phyloP scores from a whole-genome alignment of 805 yeast genomes.

The Metschnikowia koreensis region DNA sequence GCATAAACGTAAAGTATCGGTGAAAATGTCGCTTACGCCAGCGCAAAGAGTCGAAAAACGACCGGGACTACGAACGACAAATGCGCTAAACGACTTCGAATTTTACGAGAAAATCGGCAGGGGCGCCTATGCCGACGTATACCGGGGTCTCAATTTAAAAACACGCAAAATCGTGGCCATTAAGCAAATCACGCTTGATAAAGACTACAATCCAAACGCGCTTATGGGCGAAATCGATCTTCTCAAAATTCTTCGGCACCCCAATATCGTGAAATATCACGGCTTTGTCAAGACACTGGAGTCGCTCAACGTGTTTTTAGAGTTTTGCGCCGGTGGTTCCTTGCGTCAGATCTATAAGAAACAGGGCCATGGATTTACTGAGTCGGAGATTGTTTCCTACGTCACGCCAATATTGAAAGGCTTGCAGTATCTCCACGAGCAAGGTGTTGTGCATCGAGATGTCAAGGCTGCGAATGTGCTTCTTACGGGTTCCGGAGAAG shows the following conservation, averaged over 20 bases:
- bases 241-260: conserved; percentile 61
- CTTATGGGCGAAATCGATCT: conserved; percentile 69
- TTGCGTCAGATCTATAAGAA: conserved; percentile 50
- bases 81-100: conserved; percentile 48
- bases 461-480: conserved; percentile 49
- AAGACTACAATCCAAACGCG: conserved; percentile 41
- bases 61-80: conserved; percentile 36
- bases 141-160: conserved; percentile 62
- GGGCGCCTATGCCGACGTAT: conserved; percentile 92
- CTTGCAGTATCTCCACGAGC: conserved; percentile 61
- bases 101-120: conserved; percentile 70
- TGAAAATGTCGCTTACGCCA: conserved; percentile 46
- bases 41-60: conserved; percentile 50
- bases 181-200: conserved; percentile 67
- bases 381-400: conserved; percentile 47
- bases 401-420: conserved; percentile 48
- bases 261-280: conserved; percentile 43
- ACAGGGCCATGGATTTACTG: conserved; percentile 53
- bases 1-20: conserved; percentile 28
- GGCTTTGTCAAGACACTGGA: conserved; percentile 59
- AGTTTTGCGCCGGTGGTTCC: conserved; percentile 64
- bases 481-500: conserved; percentile 18
- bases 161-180: conserved; percentile 75
- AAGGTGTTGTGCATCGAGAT: conserved; percentile 80
- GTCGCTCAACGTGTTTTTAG: conserved; percentile 55